A percentile compares a stretch with the other conserved stretches of the same genome.
Evolutionary conservation across 78 protist genomes (phyloP).

Genomic region (Chrysochromulina parva): DNA sequence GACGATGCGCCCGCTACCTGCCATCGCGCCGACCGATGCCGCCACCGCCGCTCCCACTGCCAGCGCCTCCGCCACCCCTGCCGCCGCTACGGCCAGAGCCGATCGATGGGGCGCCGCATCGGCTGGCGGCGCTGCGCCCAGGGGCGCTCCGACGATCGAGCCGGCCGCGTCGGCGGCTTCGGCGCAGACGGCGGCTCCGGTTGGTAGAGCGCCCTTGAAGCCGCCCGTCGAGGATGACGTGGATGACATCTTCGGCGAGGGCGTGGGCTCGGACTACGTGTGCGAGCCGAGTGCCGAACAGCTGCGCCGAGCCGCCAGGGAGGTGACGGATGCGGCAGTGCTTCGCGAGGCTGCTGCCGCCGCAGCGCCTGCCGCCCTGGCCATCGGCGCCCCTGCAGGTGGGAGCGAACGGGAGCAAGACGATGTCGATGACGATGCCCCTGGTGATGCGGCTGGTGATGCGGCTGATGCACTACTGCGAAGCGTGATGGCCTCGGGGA

Average conservation of each 20-base stretch:
- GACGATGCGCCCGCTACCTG: not conserved
- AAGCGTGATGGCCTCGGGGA: no score
- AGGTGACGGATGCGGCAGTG: not conserved
- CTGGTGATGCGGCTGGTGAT: no score
- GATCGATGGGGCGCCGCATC: not conserved
- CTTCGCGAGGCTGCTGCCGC: no score
- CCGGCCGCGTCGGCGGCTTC: no score
- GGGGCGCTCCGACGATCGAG: no score
- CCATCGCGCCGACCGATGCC: not conserved
- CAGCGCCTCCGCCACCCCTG: not conserved
- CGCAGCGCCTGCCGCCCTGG: no score
- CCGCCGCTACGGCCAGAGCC: not conserved
- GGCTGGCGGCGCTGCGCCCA: not conserved
- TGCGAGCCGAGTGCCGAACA: not conserved
- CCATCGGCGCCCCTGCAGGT: no score
- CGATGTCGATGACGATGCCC: no score
- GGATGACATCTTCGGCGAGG: slow-evolving; percentile 23
- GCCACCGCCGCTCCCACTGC: no score
- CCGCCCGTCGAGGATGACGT: not conserved
- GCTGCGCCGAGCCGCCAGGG: not conserved
- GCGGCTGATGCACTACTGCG: no score
- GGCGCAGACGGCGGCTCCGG: no score
- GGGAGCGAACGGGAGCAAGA: no score
- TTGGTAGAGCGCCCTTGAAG: not conserved
- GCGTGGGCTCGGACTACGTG: slow-evolving; percentile 9